Base-by-base conservation (phyloP, 2,329 filamentous ascomycete species). In the Xylariomycetidae sp. region DNA sequence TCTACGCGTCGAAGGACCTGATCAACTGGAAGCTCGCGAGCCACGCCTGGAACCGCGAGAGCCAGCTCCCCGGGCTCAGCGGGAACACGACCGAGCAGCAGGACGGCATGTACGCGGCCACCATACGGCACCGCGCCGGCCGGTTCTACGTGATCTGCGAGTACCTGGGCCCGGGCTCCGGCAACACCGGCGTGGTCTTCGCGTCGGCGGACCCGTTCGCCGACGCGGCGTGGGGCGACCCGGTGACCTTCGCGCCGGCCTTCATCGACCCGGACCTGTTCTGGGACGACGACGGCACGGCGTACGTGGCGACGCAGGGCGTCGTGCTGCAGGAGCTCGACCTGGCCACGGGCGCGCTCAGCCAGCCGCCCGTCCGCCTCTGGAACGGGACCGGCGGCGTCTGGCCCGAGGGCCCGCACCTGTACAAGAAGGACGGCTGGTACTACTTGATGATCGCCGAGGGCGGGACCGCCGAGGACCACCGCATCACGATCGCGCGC, bases 1-100 rank as follows among this genome's bases (percentile, higher is more conserved):
- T 76, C 14, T 66, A 74, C 44, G 67, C 68, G 2, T 71, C 64
- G n/a, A 63, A 59, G 33, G 69, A 75, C 44, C 48, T 76, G 13
- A 42, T 59, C 12, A 63, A 65, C 32, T 76, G 70, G 69, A 67
- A 63, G 35, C 57, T 59, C 6, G 47, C 54, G 31, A 58, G 59
- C 34, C 60, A 66, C 24, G 63, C 56, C 4, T 60, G 60, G 46
- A 62, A 52, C 31, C 58, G 62, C 4, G 56, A 65, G 22, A 56
- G 55, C 35, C 61, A 66, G 41, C 54, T 71, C 4, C 62, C 64
- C 0, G 57, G 56, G 2, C 36, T 58, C 24, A 50, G 43, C 43
- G 50, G 42, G 41, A 53, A 47, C 33, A 52, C 56, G 3, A 46
- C 48, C 0, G 49, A 39, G 0, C 55, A 60, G 12, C 53, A 57